Conservation (phyloP, 1,284 basidiomycete genomes). For the Boletus smithii region DNA sequence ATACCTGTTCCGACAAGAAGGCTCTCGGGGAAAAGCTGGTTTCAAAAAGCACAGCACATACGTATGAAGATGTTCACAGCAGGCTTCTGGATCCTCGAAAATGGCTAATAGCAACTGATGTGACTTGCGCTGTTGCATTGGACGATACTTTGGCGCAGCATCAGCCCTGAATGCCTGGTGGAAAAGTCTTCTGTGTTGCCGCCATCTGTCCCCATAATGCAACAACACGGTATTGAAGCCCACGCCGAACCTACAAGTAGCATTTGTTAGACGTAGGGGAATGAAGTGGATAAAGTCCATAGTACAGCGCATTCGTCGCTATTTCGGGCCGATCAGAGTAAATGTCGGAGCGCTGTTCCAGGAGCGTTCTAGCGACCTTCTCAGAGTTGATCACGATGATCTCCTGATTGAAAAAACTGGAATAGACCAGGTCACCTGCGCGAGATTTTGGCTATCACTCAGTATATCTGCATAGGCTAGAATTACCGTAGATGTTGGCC, state of each 20-base stretch:
- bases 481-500: constrained; percentile 41
- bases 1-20: constrained; percentile 17
- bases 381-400: constrained; percentile 24
- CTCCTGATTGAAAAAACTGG: constrained; percentile 19
- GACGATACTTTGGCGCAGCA: constrained; percentile 12
- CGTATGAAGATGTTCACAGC: constrained; percentile 16
- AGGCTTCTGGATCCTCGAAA: constrained; percentile 14
- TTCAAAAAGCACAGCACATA: neutral
- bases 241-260: constrained; percentile 25
- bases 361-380: constrained; percentile 19
- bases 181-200: constrained; percentile 18
- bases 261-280: constrained; percentile 4
- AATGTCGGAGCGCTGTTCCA: constrained; percentile 20
- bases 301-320: constrained; percentile 18
- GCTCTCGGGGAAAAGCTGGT: no score
- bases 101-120: constrained; percentile 13
- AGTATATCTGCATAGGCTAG: neutral
- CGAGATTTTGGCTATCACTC: constrained; percentile 15
- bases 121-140: constrained; percentile 21
- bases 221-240: constrained; percentile 23
- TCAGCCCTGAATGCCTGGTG: constrained; percentile 22
- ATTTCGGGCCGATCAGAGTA: constrained; percentile 24
- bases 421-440: constrained; percentile 26
- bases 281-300: constrained; percentile 66
- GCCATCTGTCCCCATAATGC: constrained; percentile 22